Conservation (phyloP, 2,329 filamentous ascomycete species). For the Rutstroemia sp. region DNA sequence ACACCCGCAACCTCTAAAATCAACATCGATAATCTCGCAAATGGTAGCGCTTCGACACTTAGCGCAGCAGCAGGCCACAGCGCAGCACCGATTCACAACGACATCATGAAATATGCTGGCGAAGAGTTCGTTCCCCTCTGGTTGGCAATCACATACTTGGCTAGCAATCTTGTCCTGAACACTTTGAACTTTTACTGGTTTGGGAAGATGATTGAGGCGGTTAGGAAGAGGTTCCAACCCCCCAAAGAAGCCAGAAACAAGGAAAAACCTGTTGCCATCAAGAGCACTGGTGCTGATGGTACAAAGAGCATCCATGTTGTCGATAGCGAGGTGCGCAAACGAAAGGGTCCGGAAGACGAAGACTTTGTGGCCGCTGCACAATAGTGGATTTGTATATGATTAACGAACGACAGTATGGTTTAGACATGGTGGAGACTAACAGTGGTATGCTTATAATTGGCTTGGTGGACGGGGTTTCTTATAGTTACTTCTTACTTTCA, state of each 20-base stretch:
- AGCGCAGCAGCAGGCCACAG: constrained; percentile 28
- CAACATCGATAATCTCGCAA: constrained; percentile 28
- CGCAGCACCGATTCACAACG: constrained; percentile 24
- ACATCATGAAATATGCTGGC: constrained; percentile 44
- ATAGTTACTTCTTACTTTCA: too few relatives aligned
- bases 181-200: constrained; percentile 81
- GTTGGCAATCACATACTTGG: constrained; percentile 61
- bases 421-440: neutral
- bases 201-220: constrained; percentile 74
- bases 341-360: constrained; percentile 14
- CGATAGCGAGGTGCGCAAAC: constrained; percentile 27
- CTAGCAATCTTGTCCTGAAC: constrained; percentile 65
- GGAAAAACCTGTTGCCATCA: constrained; percentile 24
- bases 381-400: constrained; percentile 1
- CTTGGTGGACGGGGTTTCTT: too few relatives aligned
- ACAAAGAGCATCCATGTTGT: constrained; percentile 24
- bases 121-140: constrained; percentile 56
- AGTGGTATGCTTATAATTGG: neutral
- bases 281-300: constrained; percentile 25
- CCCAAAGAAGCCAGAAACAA: constrained; percentile 30
- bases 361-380: constrained; percentile 4
- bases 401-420: neutral
- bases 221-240: constrained; percentile 66
- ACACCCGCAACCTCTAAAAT: constrained; percentile 29
- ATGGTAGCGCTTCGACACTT: constrained; percentile 30